phyloP scores from a whole-genome alignment of 2,329 filamentous ascomycete genomes.

The Colletotrichum sp. region DNA sequence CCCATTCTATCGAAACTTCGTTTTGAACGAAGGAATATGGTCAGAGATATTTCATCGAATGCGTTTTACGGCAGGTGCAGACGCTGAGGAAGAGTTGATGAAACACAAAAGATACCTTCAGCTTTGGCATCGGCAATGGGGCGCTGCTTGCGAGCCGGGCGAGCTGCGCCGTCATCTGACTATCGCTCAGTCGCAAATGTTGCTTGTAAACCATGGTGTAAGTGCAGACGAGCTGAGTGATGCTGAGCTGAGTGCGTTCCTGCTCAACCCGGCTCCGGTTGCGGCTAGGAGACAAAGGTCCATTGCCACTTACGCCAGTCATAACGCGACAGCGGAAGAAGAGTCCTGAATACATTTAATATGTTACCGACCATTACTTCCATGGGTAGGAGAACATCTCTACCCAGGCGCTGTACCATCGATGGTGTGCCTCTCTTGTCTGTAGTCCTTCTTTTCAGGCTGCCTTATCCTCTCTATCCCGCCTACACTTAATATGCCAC shows the following conservation, averaged over 20 bases:
- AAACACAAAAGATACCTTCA: background rate
- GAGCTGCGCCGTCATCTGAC: background rate
- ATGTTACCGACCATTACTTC: background rate
- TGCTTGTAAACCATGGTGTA: background rate
- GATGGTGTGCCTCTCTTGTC: background rate
- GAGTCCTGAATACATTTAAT: background rate
- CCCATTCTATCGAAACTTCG: accelerated
- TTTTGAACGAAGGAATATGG: background rate
- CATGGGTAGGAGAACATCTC: background rate
- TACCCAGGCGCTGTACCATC: background rate
- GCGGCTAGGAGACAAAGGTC: background rate
- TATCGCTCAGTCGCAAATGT: background rate
- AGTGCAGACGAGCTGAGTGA: background rate
- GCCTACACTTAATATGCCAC: accelerated
- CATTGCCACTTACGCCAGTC: background rate
- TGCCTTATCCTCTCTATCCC: accelerated
- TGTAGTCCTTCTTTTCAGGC: accelerated
- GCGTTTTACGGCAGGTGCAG: background rate
- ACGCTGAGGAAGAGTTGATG: background rate
- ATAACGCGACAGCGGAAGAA: background rate
- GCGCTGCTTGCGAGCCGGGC: background rate
- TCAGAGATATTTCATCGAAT: background rate
- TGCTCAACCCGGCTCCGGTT: background rate
- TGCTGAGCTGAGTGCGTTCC: background rate
- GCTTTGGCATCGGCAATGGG: background rate